Base-by-base conservation (phyloP, 208 protist species). In the Polymyxa betae region DNA sequence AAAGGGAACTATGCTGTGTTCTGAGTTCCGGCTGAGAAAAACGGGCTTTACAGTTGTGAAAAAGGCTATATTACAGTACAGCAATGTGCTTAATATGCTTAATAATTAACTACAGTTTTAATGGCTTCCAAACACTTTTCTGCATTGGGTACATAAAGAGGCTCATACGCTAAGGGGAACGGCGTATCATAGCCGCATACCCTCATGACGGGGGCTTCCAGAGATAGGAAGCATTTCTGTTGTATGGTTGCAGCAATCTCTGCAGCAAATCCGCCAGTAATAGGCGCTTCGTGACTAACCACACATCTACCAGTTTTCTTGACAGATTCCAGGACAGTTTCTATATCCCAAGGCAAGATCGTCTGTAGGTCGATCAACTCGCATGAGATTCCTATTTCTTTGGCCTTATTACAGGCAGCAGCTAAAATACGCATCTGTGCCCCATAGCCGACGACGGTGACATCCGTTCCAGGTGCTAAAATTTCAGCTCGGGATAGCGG, bases 171-270 rank as follows among this genome's bases (percentile, higher is more conserved):
- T n/a, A 97, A 93, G 66, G 98, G 98, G 93, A 98, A 97, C 16
- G 97, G 97, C 1, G 97, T 98, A 94, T 98, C 97, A 41, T 97
- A 96, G 49, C 97, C 97, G 93, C 97, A 98, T n/a, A 99, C 96
- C 45, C 98, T 95, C 91, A 93, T 95, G n/a, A 98, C 96, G 49
- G 97, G 97, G 1, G 98, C 96, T 93, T 98, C 97, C 12, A 99
- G 94, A 35, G n/a, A 32, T 32, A 82, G 45, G 45, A 93, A 93
- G 60, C 92, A 93, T 5, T 35, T 49, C 91, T 35, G 78, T 91
- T 92, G 91, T 10, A 98, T 96, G 32, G 96, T 96, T 40, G 96
- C 94, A 32, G 97, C 93, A 29, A 99, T 93, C 94, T 99, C 98
- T 24, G 97, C 96, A 72, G 96, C 97, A 91, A 98, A 98, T 38